Percentiles rank a stretch among this genome's conserved stretches.
Conservation (phyloP, 495 filamentous ascomycete genomes). For the Daldinia childiae region DNA sequence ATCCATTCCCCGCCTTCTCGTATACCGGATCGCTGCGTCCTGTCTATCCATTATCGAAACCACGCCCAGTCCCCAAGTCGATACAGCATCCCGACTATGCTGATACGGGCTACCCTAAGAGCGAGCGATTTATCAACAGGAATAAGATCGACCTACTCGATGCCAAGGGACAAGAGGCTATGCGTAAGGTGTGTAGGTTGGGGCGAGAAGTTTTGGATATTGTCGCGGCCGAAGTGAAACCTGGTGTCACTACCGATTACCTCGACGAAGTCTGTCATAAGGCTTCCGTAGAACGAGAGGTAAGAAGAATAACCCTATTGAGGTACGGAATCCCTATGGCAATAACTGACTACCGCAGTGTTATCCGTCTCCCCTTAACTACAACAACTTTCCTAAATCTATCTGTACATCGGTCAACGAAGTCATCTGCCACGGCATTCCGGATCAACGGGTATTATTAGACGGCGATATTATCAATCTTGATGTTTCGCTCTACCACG, state of each 20-base stretch:
- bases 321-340: neutral
- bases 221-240: slow-evolving; percentile 78
- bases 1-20: slow-evolving; percentile 87
- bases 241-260: slow-evolving; percentile 94
- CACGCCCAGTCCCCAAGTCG: slow-evolving; percentile 75
- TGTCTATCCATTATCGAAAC: slow-evolving; percentile 85
- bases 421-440: slow-evolving; percentile 94
- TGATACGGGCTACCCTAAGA: slow-evolving; percentile 80
- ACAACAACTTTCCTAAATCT: slow-evolving; percentile 96
- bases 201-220: slow-evolving; percentile 94
- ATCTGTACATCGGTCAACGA: slow-evolving; percentile 97
- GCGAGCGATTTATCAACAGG: slow-evolving; percentile 75
- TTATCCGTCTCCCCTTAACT: slow-evolving; percentile 96
- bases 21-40: slow-evolving; percentile 85
- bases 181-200: slow-evolving; percentile 92
- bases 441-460: slow-evolving; percentile 77
- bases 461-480: slow-evolving; percentile 93
- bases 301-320: slow-evolving; percentile 54
- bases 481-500: slow-evolving; percentile 87
- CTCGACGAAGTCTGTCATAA: slow-evolving; percentile 97
- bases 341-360: slow-evolving; percentile 65
- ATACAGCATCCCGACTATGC: slow-evolving; percentile 90
- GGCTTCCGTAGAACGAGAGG: slow-evolving; percentile 91
- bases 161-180: slow-evolving; percentile 77
- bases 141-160: slow-evolving; percentile 86